Percentiles rank a stretch among this genome's conserved stretches.
These are phyloP conservation scores for Talaromyces proteolyticus DNA, from an alignment of 495 filamentous ascomycete genomes.

Conservation along the genomic window DNA sequence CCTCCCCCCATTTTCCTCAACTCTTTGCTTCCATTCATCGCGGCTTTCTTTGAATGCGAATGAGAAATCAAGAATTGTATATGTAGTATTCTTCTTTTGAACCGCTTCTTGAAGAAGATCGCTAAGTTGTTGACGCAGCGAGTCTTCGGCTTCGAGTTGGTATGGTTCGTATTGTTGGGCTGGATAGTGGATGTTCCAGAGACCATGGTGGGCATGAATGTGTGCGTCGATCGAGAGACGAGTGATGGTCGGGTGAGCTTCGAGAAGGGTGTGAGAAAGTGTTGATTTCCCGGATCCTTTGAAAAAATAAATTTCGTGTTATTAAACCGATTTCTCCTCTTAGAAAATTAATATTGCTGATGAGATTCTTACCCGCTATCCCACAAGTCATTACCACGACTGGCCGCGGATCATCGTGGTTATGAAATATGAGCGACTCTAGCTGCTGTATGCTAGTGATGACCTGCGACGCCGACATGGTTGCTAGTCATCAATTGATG, in stretches of 20 bases:
- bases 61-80: conserved; percentile 25
- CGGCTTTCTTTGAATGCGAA: conserved; percentile 24
- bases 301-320: background rate
- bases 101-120: conserved; percentile 15
- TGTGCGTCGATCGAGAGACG: conserved; percentile 29
- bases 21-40: conserved; percentile 21
- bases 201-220: conserved; percentile 22
- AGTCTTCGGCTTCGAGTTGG: conserved; percentile 20
- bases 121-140: conserved; percentile 12
- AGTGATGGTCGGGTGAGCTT: conserved; percentile 61
- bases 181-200: conserved; percentile 27
- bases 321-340: too few relatives aligned
- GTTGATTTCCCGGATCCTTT: conserved; percentile 13
- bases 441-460: background rate
- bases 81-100: conserved; percentile 4
- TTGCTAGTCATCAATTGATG: too few relatives aligned
- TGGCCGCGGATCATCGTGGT: conserved; percentile 9
- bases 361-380: conserved; percentile 9
- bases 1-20: conserved; percentile 20
- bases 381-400: conserved; percentile 13
- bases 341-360: too few relatives aligned
- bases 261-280: conserved; percentile 35
- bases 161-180: conserved; percentile 22
- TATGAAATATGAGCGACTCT: background rate
- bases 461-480: background rate